Evolutionary conservation across 1,139 yeast species (phyloP).

Genomic region (Magnusiomyces fungicola): DNA sequence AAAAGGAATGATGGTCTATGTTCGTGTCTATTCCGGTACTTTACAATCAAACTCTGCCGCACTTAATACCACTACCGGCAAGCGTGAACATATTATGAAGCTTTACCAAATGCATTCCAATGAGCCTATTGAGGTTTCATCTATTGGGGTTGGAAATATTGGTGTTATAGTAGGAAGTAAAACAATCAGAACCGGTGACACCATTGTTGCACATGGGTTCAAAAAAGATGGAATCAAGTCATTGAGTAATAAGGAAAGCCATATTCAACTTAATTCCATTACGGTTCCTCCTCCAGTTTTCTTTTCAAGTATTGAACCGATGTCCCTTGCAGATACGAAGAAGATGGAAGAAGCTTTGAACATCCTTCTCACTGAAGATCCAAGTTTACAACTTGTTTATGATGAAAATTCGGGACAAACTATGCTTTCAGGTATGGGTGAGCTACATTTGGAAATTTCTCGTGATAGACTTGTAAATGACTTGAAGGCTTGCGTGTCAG

Average conservation of each 20-base stretch:
- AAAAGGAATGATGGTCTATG: conserved; percentile 77
- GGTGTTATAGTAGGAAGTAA: conserved; percentile 83
- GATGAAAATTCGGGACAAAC: conserved; percentile 91
- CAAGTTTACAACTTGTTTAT: conserved; percentile 53
- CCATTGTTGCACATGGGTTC: conserved; percentile 51
- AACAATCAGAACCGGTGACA: conserved; percentile 83
- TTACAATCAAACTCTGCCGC: conserved; percentile 55
- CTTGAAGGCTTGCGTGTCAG: conserved; percentile 70
- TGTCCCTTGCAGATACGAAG: conserved; percentile 71
- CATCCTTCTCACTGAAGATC: conserved; percentile 72
- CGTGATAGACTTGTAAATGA: conserved; percentile 69
- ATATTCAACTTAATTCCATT: conserved; percentile 60
- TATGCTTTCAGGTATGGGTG: conserved; percentile 91
- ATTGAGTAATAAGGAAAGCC: conserved; percentile 34
- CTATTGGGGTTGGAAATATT: conserved; percentile 68
- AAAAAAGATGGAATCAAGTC: conserved; percentile 42
- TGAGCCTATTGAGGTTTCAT: conserved; percentile 60
- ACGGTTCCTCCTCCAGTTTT: conserved; percentile 89
- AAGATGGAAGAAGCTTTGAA: conserved; percentile 60
- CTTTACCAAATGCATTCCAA: conserved; percentile 86
- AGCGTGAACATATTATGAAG: conserved; percentile 57
- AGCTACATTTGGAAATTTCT: conserved; percentile 83
- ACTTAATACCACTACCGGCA: conserved; percentile 63
- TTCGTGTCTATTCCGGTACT: conserved; percentile 80
- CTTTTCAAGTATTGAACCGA: conserved; percentile 77